Base-by-base conservation (phyloP, 768 basidiomycete species). In the Lanmaoa rubissima region DNA sequence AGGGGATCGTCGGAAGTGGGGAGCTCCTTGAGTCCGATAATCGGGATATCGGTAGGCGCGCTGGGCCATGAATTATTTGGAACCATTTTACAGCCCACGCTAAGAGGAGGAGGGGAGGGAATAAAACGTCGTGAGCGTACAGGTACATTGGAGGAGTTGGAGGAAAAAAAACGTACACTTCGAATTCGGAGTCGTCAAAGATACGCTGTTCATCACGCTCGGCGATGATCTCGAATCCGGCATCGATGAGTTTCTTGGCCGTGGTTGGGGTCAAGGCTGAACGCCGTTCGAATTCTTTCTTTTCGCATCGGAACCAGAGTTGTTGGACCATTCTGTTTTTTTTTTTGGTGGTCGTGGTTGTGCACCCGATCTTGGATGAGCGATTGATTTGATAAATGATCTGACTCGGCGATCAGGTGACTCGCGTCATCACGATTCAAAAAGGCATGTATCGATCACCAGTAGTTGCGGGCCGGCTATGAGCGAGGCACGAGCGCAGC, bases 21-120 rank as follows among this genome's bases (percentile, higher is more conserved):
- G n/a, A 98, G 84, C 69, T 98, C 97, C 78, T 99, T 99, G 72
- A 99, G 81, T 6, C 97, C 97, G 65, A 98, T 87, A 73, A 99
- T 95, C 42, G 90, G 88, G 35, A 85, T 74, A 42, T 82, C 73
- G 24, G 71, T 73, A 0, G 94, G 92, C 0, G 95, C 95, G 45
- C 66, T 78, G 17, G 91, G 85, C 96, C 96, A 99, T 11, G 90
- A 80, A 68, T 94, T 92, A 74, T 95, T 89, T 14, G 82, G 83
- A 13, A 89, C 92, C 51, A 98, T 80, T 69, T 79, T 85, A 75
- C 94, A 97, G 21, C 96, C 96, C 52, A 92, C 91, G 53, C 97
- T 98, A 58, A 2, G 24, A 8, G 42, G 21, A 9, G 5, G 28
- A 24, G 21, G 21, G 21, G 21, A 24, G 21, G 21, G 21, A 9